A percentile compares a stretch with the other conserved stretches of the same genome.
Evolutionary conservation across 306 rosid genomes (phyloP).

Genomic region (Prunus mongolica): DNA sequence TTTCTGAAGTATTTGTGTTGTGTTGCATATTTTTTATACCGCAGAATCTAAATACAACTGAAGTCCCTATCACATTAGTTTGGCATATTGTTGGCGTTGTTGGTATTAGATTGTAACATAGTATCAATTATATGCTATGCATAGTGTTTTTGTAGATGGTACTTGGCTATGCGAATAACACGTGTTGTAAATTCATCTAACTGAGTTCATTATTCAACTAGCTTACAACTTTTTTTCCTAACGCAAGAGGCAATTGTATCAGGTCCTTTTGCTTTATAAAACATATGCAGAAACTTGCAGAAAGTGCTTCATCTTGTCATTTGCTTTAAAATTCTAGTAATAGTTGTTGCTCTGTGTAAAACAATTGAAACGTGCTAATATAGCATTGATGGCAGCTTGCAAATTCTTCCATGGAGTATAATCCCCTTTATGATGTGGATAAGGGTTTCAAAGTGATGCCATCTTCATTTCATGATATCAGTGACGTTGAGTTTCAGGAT

Average conservation of each 20-base stretch:
- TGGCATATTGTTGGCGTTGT: not conserved
- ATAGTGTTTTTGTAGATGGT: not conserved
- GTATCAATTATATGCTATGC: not conserved
- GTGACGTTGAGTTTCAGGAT: constrained; percentile 85
- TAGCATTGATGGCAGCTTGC: constrained; percentile 52
- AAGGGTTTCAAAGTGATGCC: constrained; percentile 82
- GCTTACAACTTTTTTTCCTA: not conserved
- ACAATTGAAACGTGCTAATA: constrained; percentile 20
- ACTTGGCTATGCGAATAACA: not conserved
- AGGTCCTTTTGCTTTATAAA: no score
- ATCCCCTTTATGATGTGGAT: constrained; percentile 72
- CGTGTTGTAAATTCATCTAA: not conserved
- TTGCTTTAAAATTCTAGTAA: not conserved
- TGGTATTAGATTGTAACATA: not conserved
- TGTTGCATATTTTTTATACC: not conserved
- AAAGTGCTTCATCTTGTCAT: not conserved
- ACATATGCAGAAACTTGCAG: not conserved
- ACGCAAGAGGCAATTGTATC: not conserved
- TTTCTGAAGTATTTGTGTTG: not conserved
- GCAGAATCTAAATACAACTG: not conserved
- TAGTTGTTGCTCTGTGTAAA: constrained; percentile 8
- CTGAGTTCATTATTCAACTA: not conserved
- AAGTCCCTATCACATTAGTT: not conserved
- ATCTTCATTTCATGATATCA: constrained; percentile 88
- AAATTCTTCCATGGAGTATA: constrained; percentile 60